Conservation (phyloP, 1,139 yeast species). For the Hemisphaericaspora lyxosophila region DNA sequence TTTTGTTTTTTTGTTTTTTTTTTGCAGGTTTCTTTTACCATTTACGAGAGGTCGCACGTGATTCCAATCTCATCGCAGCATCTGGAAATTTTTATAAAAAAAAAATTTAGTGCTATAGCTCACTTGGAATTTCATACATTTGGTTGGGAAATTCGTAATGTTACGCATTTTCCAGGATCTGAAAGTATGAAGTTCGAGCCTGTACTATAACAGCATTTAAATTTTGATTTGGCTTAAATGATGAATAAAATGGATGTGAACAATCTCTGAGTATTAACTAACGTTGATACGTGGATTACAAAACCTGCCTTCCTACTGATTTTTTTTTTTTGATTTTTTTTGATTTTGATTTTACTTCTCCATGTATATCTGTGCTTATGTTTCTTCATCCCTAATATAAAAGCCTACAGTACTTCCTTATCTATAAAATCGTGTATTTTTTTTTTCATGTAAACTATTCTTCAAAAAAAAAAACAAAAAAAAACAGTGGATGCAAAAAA, state of each 20-base stretch:
- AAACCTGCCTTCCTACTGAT: conserved; percentile 58
- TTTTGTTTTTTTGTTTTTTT: no score
- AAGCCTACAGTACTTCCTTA: neutral
- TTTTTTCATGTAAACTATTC: no score
- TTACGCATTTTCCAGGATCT: neutral
- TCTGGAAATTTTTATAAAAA: conserved; percentile 1
- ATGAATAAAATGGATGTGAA: conserved; percentile 54
- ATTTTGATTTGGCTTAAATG: conserved; percentile 28
- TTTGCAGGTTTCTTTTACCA: no score
- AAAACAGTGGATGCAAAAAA: neutral
- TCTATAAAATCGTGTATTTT: neutral
- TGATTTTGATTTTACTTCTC: no score
- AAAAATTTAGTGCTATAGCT: conserved; percentile 1
- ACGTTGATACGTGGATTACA: conserved; percentile 47
- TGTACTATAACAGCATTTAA: conserved; percentile 11
- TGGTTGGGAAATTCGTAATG: conserved; percentile 2
- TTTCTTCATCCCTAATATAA: no score
- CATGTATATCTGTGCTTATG: no score
- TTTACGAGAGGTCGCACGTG: no score
- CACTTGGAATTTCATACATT: neutral
- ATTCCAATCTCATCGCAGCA: neutral
- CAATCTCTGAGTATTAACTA: conserved; percentile 51
- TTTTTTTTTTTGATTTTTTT: no score
- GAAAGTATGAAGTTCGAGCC: conserved; percentile 29
- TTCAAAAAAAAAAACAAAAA: neutral